Evolutionary conservation across 2,329 filamentous ascomycete genomes (phyloP), one percentile per base, ranked within the genome.

Genomic region (Pezicula neosporulosa): DNA sequence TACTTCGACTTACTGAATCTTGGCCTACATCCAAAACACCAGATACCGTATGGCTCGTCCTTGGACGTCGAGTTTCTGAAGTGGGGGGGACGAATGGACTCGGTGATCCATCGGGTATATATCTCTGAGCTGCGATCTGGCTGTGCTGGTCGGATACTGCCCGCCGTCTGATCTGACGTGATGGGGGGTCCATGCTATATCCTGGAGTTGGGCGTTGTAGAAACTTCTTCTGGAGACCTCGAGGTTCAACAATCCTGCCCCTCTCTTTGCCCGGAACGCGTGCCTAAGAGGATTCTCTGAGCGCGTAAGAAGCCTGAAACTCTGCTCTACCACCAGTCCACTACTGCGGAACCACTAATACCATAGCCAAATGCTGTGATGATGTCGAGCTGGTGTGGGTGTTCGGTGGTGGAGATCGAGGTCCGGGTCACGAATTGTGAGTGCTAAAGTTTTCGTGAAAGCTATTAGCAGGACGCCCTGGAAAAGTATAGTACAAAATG

Each of bases 1-100:
- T 61, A 37, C 53, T 50, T 43, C 55, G 53, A 48, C 54, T 53
- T 18, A 55, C 37, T n/a, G 52, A 45, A 45, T 64, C 58, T 27
- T 59, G 58, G 27, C 54, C 58, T 46, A 64, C 62, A 41, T 63
- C 48, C 60, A 60, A 64, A 50, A 54, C 58, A 38, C 63, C 52
- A 8, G 60, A 62, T 18, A 64, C 59, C 4, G 56, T 64, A 37
- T 50, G 48, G 28, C 47, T 48, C 38, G 47, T 41, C 28, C 27
- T 35, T 19, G 47, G 47, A 3, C 47, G 37, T 42, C 47, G 47
- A 48, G 35, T 44, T 27, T 27, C 27, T 27, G 42, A n/a, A 44
- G 48, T 61, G 59, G 44, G 52, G 54, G 48, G 55, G 54, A 47
- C 53, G 55, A 60, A 61, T 16, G 58, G 58, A 59, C 54, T 63